Conservation (phyloP, 2,329 filamentous ascomycete species). For the Clarireedia monteithiana region DNA sequence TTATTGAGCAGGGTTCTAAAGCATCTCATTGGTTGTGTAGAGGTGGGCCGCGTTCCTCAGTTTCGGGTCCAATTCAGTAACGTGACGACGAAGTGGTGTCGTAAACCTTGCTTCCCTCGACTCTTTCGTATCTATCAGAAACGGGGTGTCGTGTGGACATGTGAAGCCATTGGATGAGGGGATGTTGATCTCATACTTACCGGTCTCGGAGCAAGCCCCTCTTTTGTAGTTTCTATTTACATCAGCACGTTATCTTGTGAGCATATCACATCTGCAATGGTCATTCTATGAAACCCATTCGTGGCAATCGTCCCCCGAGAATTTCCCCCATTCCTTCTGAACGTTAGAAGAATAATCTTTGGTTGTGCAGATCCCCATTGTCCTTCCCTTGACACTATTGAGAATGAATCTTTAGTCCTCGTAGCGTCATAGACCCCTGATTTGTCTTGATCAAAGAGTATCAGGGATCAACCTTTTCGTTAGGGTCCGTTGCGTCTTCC, state of each 20-base stretch:
- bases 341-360: conserved; percentile 1
- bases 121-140: neutral
- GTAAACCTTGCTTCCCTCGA: conserved; percentile 9
- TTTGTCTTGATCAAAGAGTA: no score
- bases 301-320: conserved; percentile 3
- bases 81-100: conserved; percentile 26
- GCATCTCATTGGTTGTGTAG: conserved; percentile 19
- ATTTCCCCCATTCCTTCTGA: conserved; percentile 3
- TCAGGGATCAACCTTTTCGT: no score
- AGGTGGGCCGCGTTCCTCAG: conserved; percentile 11
- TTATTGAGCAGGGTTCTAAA: conserved; percentile 17
- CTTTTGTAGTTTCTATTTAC: neutral
- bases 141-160: neutral
- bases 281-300: conserved; percentile 18
- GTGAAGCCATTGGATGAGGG: neutral
- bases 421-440: neutral
- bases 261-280: conserved; percentile 19
- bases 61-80: conserved; percentile 21
- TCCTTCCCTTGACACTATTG: neutral
- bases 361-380: neutral
- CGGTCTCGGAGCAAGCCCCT: neutral
- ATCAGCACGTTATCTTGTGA: neutral
- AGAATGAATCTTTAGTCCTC: neutral
- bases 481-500: no score
- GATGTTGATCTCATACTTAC: neutral